A percentile compares a stretch with the other conserved stretches of the same genome.
These are phyloP conservation scores for Chaetomium cochliodes DNA, from an alignment of 495 filamentous ascomycete species.

Conservation along the genomic window DNA sequence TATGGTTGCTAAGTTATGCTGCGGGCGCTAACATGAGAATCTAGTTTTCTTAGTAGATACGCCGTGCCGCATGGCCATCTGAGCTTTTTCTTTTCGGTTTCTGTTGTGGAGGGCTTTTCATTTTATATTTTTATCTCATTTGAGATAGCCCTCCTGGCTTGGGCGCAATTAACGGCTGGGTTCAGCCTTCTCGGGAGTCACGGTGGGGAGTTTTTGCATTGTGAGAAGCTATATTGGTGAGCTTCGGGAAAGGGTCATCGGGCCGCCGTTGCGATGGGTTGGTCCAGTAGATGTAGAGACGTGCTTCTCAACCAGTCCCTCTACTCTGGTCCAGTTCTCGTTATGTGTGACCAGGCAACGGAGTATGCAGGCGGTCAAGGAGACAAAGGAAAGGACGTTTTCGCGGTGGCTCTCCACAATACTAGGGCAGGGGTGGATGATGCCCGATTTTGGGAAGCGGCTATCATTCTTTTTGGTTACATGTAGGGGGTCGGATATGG, in stretches of 20 bases:
- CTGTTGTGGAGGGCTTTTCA: background rate
- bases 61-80: too few relatives aligned
- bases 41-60: constrained; percentile 23
- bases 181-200: background rate
- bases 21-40: background rate
- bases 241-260: background rate
- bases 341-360: background rate
- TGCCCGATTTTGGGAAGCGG: background rate
- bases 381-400: constrained; percentile 8
- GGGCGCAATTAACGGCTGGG: background rate
- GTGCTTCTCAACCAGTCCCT: constrained; percentile 3
- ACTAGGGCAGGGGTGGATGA: background rate
- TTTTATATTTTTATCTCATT: background rate
- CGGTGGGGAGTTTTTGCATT: background rate
- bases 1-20: background rate
- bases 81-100: background rate
- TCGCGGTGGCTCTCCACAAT: constrained; percentile 14
- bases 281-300: constrained; percentile 13
- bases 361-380: constrained; percentile 13
- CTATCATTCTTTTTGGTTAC: background rate
- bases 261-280: background rate
- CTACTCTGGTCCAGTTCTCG: constrained; percentile 10
- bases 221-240: background rate
- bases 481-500: background rate
- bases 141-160: background rate